Percentiles rank a stretch among this genome's conserved stretches.
phyloP scores from a whole-genome alignment of 2,329 filamentous ascomycete species.

The Colletotrichum sp. region DNA sequence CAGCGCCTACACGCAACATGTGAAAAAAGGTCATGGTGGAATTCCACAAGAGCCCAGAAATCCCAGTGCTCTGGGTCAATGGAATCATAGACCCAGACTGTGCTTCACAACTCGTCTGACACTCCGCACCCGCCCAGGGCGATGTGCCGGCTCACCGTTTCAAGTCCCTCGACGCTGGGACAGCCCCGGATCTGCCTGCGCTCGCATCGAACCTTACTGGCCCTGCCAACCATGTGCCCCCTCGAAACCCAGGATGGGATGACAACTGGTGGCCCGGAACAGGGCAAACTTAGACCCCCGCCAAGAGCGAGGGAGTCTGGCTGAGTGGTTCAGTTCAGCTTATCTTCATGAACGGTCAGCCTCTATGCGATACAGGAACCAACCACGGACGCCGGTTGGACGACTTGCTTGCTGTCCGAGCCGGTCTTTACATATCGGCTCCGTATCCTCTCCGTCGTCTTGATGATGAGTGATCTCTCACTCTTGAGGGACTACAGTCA shows the following conservation, averaged over 20 bases:
- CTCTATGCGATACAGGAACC: background rate
- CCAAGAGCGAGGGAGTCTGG: background rate
- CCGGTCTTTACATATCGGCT: background rate
- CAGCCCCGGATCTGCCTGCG: constrained; percentile 5
- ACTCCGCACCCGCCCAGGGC: background rate
- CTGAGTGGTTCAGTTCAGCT: background rate
- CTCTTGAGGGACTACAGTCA: background rate
- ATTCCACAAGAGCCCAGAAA: background rate
- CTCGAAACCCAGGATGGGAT: constrained; percentile 4
- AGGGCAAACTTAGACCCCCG: background rate
- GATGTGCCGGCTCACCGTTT: constrained; percentile 2
- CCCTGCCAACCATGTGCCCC: background rate
- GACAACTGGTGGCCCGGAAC: background rate
- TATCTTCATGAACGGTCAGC: background rate
- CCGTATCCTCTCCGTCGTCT: background rate
- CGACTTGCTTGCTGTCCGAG: background rate
- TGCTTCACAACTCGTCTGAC: background rate
- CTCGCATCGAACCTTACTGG: constrained; percentile 7
- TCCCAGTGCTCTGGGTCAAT: background rate
- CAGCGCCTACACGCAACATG: background rate
- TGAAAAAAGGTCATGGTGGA: background rate
- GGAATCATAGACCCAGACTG: background rate
- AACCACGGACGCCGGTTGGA: background rate
- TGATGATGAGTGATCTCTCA: background rate
- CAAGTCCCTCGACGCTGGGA: constrained; percentile 4